phyloP scores from a whole-genome alignment of 768 basidiomycete genomes.

The Stropharia rugosoannulata region DNA sequence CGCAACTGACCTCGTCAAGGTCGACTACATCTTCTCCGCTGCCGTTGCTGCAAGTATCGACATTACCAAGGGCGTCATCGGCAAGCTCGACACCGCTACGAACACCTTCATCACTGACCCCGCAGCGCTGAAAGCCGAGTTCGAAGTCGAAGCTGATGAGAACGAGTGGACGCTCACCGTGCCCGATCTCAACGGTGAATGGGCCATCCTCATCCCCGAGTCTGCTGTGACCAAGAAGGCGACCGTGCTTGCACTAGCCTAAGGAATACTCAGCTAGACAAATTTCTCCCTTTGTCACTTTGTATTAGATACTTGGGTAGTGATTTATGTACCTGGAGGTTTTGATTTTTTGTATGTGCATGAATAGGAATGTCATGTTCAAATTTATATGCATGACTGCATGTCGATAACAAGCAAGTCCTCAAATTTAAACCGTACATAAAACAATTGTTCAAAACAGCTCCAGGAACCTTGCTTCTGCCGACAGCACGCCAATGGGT shows the following conservation, averaged over 20 bases:
- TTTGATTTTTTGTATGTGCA: too few relatives aligned
- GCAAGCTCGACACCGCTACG: conserved; percentile 10
- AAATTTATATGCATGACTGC: too few relatives aligned
- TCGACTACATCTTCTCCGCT: conserved; percentile 12
- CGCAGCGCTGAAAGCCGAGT: conserved; percentile 7
- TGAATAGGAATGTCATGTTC: too few relatives aligned
- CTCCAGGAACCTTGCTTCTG: conserved; percentile 30
- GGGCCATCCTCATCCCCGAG: conserved; percentile 14
- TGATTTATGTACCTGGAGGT: too few relatives aligned
- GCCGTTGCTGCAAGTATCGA: conserved; percentile 7
- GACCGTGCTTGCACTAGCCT: not conserved
- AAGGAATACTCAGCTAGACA: not conserved
- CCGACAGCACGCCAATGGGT: conserved; percentile 42
- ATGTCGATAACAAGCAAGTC: too few relatives aligned
- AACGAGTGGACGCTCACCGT: conserved; percentile 15
- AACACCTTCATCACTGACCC: conserved; percentile 7
- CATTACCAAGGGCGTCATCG: conserved; percentile 11
- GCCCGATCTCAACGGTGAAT: conserved; percentile 13
- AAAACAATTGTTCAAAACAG: conserved; percentile 22
- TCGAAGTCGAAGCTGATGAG: conserved; percentile 13
- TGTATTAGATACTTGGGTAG: too few relatives aligned
- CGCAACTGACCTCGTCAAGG: conserved; percentile 8
- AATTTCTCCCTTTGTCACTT: not conserved
- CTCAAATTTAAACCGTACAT: not conserved
- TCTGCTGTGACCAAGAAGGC: conserved; percentile 1